A percentile compares a stretch with the other conserved stretches of the same genome.
Conservation (phyloP, 23 red algal genomes). For the Gracilaria caudata region DNA sequence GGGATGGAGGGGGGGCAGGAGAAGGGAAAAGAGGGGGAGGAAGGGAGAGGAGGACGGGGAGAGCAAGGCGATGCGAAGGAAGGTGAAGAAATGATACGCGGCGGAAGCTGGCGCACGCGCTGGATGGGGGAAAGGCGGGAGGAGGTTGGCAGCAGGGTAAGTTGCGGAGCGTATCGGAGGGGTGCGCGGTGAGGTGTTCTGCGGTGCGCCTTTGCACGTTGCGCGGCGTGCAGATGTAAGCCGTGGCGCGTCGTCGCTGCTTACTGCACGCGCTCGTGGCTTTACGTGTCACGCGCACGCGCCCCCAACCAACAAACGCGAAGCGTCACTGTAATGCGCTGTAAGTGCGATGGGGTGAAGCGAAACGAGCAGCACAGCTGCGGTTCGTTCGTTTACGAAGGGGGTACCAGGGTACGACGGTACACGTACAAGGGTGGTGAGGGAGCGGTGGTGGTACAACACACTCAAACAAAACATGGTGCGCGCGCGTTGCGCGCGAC, state of each 20-base stretch:
- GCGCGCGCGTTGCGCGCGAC: too few relatives aligned
- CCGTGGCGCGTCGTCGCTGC: not conserved
- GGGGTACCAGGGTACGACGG: too few relatives aligned
- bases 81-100: not conserved
- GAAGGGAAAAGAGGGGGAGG: not conserved
- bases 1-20: not conserved
- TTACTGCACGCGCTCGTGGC: not conserved
- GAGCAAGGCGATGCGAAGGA: not conserved
- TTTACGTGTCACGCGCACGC: slow-evolving; percentile 11
- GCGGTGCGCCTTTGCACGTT: too few relatives aligned
- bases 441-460: too few relatives aligned
- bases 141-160: not conserved
- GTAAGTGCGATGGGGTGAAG: not conserved
- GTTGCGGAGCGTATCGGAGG: not conserved
- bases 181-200: slow-evolving; percentile 18
- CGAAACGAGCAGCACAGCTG: not conserved
- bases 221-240: not conserved
- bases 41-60: not conserved
- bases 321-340: not conserved
- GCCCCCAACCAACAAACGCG: too few relatives aligned
- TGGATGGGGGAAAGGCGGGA: not conserved
- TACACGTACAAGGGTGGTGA: not conserved
- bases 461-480: too few relatives aligned
- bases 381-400: not conserved
- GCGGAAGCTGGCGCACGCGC: not conserved